Base-by-base conservation (phyloP, 352 stramenopile species). In the Phytophthora cactorum region DNA sequence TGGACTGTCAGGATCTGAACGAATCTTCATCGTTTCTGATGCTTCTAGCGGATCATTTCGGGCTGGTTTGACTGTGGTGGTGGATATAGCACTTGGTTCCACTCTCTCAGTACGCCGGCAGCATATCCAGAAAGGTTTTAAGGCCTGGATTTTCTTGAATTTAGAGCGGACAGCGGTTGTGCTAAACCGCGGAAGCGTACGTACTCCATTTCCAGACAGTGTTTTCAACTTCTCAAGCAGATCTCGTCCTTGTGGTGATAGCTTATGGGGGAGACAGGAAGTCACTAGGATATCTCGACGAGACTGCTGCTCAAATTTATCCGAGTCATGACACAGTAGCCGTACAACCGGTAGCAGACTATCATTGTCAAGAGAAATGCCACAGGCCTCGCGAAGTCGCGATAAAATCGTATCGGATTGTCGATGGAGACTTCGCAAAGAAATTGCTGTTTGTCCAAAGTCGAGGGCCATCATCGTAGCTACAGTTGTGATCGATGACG, bases 381-480 rank as follows among this genome's bases (percentile, higher is more conserved):
- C 66, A 36, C 47, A 57, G 10, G 52, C 53, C 4, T 69, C 25
- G 22, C 58, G 32, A 51, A 74, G 49, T 59, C 66, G 29, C 6
- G 53, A 9, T 36, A 67, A 31, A 46, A 70, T 67, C 11, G 49
- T 63, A 14, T 49, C 25, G 0, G 52, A 58, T 4, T 39, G 28
- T 25, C 52, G 22, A 29, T 74, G 53, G 3, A 74, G 53, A 0
- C 54, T 29, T 10, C 43, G 39, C 15, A 78, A 27, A 4, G 50
- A 59, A 28, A 68, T 38, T 28, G 49, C 50, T 5, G 56, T 59
- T 32, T 74, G 60, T 3, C 53, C 43, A 14, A 71, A 46, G 28
- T 82, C 74, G 1, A 82, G 27, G 2, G 41, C n/a, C 52, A 81
- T 73, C 28, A 81, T 60, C n/a, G 51, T 49, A 2, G 66, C 28